Base-by-base conservation (phyloP, 208 protist species). In the Ichthyophonus hoferi region DNA sequence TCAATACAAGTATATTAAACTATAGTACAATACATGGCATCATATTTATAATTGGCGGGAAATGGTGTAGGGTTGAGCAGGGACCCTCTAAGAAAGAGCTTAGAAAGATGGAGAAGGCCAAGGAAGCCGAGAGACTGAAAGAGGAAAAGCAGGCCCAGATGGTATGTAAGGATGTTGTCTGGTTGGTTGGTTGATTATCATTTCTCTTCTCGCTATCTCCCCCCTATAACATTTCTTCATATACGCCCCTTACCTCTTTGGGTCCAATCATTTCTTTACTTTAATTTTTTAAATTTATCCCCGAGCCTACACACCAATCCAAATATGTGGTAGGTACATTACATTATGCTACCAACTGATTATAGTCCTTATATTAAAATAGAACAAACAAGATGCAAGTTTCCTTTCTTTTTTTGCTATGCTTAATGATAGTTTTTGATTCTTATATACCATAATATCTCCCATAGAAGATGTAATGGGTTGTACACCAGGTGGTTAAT, bases 1-100 rank as follows among this genome's bases (percentile, higher is more conserved):
- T n/a, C n/a, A n/a, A n/a, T n/a, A n/a, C n/a, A n/a, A n/a, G n/a
- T n/a, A n/a, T n/a, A n/a, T n/a, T n/a, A n/a, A n/a, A n/a, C n/a
- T n/a, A n/a, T n/a, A n/a, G n/a, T n/a, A n/a, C n/a, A n/a, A n/a
- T n/a, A n/a, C n/a, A n/a, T n/a, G n/a, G n/a, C n/a, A n/a, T n/a
- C n/a, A n/a, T n/a, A n/a, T n/a, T n/a, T n/a, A n/a, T n/a, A n/a
- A n/a, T n/a, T n/a, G n/a, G n/a, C n/a, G n/a, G n/a, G n/a, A n/a
- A n/a, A n/a, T n/a, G n/a, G n/a, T n/a, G n/a, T n/a, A n/a, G 34
- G 34, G 77, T 3, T 39, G 77, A 81, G 33, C 31, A 85, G 39
- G 81, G 81, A 37, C 81, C 81, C 24, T 58, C 38, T 58, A 85
- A 85, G 40, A 85, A 85, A 38, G 81, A 85, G 33, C 17, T 85